Conservation (phyloP, 108 stramenopile species). For the Nitzschia palea region DNA sequence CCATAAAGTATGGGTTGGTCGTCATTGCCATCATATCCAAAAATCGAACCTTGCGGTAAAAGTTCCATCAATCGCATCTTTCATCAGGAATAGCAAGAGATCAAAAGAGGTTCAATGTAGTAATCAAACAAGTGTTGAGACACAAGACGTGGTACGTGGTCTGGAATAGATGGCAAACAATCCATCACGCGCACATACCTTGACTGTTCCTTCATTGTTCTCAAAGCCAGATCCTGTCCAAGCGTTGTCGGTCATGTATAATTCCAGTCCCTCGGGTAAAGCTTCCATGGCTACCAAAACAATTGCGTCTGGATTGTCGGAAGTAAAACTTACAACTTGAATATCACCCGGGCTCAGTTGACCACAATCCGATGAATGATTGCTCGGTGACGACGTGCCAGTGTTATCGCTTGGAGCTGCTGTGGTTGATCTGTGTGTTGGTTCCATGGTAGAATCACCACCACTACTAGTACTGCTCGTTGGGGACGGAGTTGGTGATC, state of each 20-base stretch:
- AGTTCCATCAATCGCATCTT: slow-evolving; percentile 1
- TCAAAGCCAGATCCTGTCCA: slow-evolving; percentile 38
- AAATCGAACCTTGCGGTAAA: slow-evolving; percentile 27
- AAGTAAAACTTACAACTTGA: slow-evolving; percentile 28
- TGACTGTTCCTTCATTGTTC: slow-evolving; percentile 42
- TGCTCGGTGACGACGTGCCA: no score
- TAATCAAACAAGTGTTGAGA: no score
- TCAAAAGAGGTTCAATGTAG: no score
- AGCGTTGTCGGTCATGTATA: slow-evolving; percentile 50
- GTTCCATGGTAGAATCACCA: background rate
- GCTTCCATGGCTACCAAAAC: slow-evolving; percentile 38
- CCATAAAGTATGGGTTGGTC: slow-evolving; percentile 5
- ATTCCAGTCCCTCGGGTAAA: slow-evolving; percentile 20
- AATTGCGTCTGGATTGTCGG: slow-evolving; percentile 45
- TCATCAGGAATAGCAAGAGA: background rate
- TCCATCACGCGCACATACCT: no score
- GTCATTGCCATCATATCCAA: slow-evolving; percentile 23
- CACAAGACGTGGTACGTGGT: no score
- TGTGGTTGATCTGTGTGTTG: no score
- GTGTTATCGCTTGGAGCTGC: no score
- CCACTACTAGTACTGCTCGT: no score
- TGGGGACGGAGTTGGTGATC: no score
- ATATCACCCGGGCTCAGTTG: slow-evolving; percentile 32
- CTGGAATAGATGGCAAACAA: no score
- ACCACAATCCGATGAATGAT: no score